Base-by-base conservation (phyloP, 768 basidiomycete species). In the Rhodocollybia butyracea region DNA sequence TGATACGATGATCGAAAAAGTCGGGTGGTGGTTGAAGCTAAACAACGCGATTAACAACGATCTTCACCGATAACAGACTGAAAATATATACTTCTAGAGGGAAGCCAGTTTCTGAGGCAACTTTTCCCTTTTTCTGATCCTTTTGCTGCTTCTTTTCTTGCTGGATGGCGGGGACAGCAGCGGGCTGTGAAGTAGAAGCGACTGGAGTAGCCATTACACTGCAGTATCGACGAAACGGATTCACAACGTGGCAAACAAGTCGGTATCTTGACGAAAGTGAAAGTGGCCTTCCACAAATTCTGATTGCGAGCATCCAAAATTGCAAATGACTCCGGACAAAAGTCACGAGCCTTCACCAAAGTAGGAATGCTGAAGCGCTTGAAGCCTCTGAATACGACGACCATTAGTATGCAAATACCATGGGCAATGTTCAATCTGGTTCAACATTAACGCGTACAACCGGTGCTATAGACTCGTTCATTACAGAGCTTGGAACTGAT, bases 1-100 rank as follows among this genome's bases (percentile, higher is more conserved):
- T 85, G 72, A 98, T 82, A 46, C 96, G 87, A 69, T 89, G 88
- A 61, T 89, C 89, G 72, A 98, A 88, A 77, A 87, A 98, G 54
- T 78, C 85, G 13, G 96, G 94, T 5, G 76, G 80, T 17, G 95
- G 95, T 73, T 85, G 79, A 53, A 94, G 73, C 92, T 94, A 60
- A 26, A 7, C 10, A 55, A 40, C 64, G 55, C 50, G 56, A 38
- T 29, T 59, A 58, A 61, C 55, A 27, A 57, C 19, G 54, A 38
- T 50, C 51, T n/a, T 1, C n/a, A 42, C 24, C 39, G 51, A 39
- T 39, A 34, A 29, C 11, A 11, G n/a, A 29, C 6, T 27, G 1
- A 51, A 48, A 53, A 48, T 43, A 58, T 74, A 52, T 57, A 88
- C 88, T 76, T 90, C 88, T 59, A 90, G 69, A 31, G 88, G 84